Evolutionary conservation across 1,139 yeast species (phyloP).

Genomic region (Yamadazyma diospyri): DNA sequence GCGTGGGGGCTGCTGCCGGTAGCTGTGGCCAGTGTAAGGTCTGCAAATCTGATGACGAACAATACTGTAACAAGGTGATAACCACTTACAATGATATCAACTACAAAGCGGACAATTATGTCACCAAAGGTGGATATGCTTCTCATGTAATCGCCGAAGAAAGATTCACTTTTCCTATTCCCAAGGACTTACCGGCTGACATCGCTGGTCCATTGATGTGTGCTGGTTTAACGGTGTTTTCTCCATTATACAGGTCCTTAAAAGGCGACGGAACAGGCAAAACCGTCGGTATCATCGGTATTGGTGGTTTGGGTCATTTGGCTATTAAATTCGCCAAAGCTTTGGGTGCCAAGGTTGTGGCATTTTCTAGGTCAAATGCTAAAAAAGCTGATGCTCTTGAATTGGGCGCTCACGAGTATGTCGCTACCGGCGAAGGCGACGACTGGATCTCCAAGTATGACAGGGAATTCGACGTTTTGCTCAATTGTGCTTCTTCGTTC

Average conservation of each 20-base stretch:
- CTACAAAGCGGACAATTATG: constrained; percentile 26
- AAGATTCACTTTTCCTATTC: constrained; percentile 52
- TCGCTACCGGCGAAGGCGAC: constrained; percentile 40
- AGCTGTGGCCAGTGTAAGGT: constrained; percentile 47
- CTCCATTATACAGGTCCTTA: constrained; percentile 45
- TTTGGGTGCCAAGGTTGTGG: constrained; percentile 39
- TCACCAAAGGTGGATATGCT: constrained; percentile 58
- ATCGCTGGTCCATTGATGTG: constrained; percentile 61
- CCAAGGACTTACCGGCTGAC: constrained; percentile 43
- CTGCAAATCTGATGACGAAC: constrained; percentile 46
- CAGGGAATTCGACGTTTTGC: constrained; percentile 43
- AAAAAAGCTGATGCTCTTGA: constrained; percentile 35
- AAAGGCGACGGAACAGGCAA: constrained; percentile 25
- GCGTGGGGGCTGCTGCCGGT: constrained; percentile 53
- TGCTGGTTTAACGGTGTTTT: constrained; percentile 64
- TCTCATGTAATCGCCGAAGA: constrained; percentile 53
- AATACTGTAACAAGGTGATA: constrained; percentile 41
- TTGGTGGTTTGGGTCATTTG: constrained; percentile 46
- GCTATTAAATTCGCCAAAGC: constrained; percentile 42
- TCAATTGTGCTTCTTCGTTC: constrained; percentile 46
- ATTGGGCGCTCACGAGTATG: constrained; percentile 37
- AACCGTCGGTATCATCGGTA: constrained; percentile 44
- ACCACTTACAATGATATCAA: constrained; percentile 44
- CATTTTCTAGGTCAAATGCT: constrained; percentile 34
- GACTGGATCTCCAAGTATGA: constrained; percentile 29